Evolutionary conservation across 176 grass and related monocot genomes (phyloP), one percentile per base, ranked within the genome.

Genomic region (Coix lacrymajobi): DNA sequence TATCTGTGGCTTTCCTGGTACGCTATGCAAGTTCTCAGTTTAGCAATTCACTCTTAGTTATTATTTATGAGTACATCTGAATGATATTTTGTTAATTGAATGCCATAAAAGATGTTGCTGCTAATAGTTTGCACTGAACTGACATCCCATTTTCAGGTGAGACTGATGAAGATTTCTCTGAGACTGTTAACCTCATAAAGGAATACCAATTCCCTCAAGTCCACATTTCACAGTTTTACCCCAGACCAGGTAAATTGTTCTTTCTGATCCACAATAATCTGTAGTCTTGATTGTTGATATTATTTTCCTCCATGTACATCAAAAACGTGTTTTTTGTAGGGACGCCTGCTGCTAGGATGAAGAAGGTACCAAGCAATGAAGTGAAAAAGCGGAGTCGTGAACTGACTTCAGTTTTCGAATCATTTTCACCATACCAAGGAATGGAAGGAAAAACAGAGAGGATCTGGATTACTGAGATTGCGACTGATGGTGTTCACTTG

Each of bases 191-290:
- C 57, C 93, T 99, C 33, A 75, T 99, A 87, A 99, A 90, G 65
- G 87, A 90, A 5, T 99, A 99, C 84, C 76, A 79, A 30, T 79
- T 99, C 22, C 75, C 96, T 64, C 96, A 98, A 87, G 93, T 99
- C 70, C 96, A 96, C 80, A 99, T 96, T 79, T 99, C 93, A 51
- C 96, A 99, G 20, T 99, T 99, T 69, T 96, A 99, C 70, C 96
- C 96, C 34, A 89, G 96, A 36, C 96, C 96, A 85, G 96, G 96
- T 94, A 84, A 66, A 12, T 34, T 83, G 40, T 88, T 71, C 25
- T 56, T 69, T 38, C 14, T 56, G 6, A 75, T 9, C 10, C 20
- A 74, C 30, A 54, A 32, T 32, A 16, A 11, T 46, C 3, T 34
- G 19, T 79, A 48, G 9, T 36, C 0, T 11, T 49, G 22, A 9